Percentiles rank a stretch among this genome's conserved stretches.
Conservation (phyloP, 768 basidiomycete species). For the Strobilomyces echinocephalus region DNA sequence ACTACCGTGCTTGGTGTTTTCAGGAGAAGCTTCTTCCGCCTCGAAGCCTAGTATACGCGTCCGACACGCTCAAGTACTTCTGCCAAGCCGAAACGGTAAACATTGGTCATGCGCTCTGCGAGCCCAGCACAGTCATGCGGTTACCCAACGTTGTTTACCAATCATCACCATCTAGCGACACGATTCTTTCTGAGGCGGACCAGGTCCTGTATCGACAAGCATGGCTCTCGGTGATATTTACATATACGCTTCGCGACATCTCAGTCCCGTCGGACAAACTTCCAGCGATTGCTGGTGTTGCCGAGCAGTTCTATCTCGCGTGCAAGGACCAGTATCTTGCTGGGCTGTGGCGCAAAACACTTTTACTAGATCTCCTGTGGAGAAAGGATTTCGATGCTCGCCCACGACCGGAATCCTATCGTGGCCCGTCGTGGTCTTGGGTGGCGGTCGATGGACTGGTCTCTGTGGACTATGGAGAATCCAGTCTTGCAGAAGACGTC, state of each 20-base stretch:
- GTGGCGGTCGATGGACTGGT: background rate
- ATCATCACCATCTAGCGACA: background rate
- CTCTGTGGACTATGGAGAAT: background rate
- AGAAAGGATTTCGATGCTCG: background rate
- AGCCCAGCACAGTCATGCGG: background rate
- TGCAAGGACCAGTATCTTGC: background rate
- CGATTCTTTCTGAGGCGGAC: background rate
- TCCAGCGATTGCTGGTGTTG: background rate
- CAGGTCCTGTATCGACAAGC: background rate
- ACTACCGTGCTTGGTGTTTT: slow-evolving; percentile 1
- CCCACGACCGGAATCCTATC: background rate
- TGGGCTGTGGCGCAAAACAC: background rate
- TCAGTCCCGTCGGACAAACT: background rate
- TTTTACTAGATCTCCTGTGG: background rate
- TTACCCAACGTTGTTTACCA: background rate
- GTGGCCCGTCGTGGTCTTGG: slow-evolving; percentile 1
- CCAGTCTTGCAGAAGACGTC: background rate
- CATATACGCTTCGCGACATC: background rate
- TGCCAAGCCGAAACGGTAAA: slow-evolving; percentile 1
- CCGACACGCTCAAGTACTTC: slow-evolving; percentile 1
- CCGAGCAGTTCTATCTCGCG: background rate
- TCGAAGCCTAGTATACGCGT: slow-evolving; percentile 1
- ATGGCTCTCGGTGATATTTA: slow-evolving; percentile 1
- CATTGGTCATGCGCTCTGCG: background rate
- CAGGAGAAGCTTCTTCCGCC: slow-evolving; percentile 2